These are phyloP conservation scores for Kockovaella imperatae DNA, from an alignment of 768 basidiomycete genomes.

Conservation along the genomic window DNA sequence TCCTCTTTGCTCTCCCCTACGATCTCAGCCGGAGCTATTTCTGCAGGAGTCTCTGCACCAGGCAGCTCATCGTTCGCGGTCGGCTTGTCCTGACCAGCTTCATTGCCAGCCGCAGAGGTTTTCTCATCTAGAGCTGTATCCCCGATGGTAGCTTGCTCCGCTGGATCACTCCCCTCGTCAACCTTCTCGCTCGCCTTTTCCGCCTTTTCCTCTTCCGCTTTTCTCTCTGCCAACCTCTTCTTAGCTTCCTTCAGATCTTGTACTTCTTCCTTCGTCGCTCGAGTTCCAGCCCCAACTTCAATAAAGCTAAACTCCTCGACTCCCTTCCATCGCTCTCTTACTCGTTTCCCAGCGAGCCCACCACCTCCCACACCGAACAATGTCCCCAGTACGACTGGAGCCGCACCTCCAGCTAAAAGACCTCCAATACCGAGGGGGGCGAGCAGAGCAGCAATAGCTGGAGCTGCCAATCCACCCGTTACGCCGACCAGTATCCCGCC, in stretches of 20 bases:
- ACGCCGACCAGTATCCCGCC: conserved; percentile 47
- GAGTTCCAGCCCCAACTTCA: conserved; percentile 43
- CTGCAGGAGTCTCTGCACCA: conserved; percentile 18
- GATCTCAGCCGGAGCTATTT: too few species aligned
- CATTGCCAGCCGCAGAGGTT: too few species aligned
- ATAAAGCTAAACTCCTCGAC: conserved; percentile 47
- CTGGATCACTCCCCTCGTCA: conserved; percentile 16
- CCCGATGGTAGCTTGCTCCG: conserved; percentile 3
- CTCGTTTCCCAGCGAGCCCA: conserved; percentile 45
- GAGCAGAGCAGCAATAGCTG: conserved; percentile 45
- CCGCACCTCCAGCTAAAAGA: conserved; percentile 41
- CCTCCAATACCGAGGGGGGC: conserved; percentile 42
- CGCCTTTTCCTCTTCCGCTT: conserved; percentile 11
- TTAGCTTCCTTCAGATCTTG: conserved; percentile 32
- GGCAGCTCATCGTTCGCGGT: conserved; percentile 6
- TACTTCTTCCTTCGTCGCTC: conserved; percentile 27
- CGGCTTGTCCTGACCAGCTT: conserved; percentile 4
- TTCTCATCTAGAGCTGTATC: too few species aligned
- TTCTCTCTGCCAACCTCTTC: conserved; percentile 11
- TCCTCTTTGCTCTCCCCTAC: too few species aligned
- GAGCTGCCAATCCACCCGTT: conserved; percentile 48
- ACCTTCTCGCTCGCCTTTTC: conserved; percentile 34
- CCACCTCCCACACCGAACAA: conserved; percentile 48
- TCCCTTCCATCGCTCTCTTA: conserved; percentile 46
- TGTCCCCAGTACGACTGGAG: conserved; percentile 46